phyloP scores from a whole-genome alignment of 2,329 filamentous ascomycete species.

The Aschersonia sp. region DNA sequence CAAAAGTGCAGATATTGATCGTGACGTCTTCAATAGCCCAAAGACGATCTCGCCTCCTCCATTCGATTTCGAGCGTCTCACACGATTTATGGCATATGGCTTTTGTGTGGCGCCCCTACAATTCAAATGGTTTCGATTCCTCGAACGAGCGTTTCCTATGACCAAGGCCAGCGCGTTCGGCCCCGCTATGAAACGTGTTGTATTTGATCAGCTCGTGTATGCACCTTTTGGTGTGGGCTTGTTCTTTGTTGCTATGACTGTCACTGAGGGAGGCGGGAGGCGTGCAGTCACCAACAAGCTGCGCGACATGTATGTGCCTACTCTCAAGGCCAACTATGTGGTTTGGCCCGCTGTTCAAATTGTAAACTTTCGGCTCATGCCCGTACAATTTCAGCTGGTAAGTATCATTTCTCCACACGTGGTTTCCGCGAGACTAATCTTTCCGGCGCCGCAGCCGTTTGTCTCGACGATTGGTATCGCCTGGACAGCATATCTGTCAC shows the following conservation, averaged over 20 bases:
- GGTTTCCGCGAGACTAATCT: background rate
- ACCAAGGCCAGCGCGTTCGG: constrained; percentile 58
- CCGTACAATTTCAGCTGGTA: constrained; percentile 91
- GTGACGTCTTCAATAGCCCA: constrained; percentile 50
- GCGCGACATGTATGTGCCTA: constrained; percentile 83
- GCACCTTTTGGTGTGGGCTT: constrained; percentile 73
- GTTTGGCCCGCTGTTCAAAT: constrained; percentile 94
- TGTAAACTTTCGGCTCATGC: constrained; percentile 90
- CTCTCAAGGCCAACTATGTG: constrained; percentile 88
- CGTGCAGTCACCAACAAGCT: constrained; percentile 73
- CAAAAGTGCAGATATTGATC: constrained; percentile 53
- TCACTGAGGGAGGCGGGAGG: constrained; percentile 81
- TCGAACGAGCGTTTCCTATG: constrained; percentile 71
- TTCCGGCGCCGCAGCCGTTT: constrained; percentile 53
- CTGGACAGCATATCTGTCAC: constrained; percentile 91
- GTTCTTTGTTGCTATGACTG: constrained; percentile 95
- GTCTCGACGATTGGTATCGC: constrained; percentile 92
- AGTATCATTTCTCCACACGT: constrained; percentile 17
- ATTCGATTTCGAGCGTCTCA: constrained; percentile 91
- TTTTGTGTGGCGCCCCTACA: constrained; percentile 93
- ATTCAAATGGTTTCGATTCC: constrained; percentile 88
- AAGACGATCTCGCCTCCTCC: constrained; percentile 51
- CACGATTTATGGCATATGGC: constrained; percentile 92
- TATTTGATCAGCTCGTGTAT: constrained; percentile 85
- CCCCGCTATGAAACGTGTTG: constrained; percentile 79